Evolutionary conservation across 768 basidiomycete species (phyloP).

Genomic region (Tulasnella sp.): DNA sequence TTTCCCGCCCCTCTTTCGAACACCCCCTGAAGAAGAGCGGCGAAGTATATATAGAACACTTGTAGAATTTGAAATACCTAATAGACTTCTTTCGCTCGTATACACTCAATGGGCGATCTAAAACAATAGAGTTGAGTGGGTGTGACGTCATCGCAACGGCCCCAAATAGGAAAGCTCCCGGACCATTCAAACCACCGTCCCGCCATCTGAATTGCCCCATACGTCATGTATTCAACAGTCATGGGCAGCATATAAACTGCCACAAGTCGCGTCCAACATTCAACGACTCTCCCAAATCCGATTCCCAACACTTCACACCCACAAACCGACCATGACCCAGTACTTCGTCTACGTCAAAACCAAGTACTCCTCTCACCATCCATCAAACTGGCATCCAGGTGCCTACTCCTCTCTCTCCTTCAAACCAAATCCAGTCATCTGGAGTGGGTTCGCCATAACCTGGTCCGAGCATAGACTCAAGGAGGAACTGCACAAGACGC

Average conservation of each 20-base stretch:
- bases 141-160: not conserved
- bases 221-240: not conserved
- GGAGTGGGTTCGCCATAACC: not conserved
- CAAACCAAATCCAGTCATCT: not conserved
- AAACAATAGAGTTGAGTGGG: not conserved
- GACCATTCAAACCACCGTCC: not conserved
- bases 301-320: not conserved
- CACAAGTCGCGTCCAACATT: no score
- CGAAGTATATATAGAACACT: no score
- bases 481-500: not conserved
- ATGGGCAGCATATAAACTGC: no score
- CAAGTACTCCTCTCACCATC: not conserved
- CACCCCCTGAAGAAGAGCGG: no score
- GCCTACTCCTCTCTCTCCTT: not conserved
- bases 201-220: not conserved
- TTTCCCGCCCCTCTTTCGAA: not conserved
- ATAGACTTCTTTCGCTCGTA: no score
- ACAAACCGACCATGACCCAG: not conserved
- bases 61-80: no score
- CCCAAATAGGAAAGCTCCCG: not conserved
- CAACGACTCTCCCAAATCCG: not conserved
- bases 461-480: not conserved
- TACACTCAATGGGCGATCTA: not conserved
- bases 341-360: constrained; percentile 8
- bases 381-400: not conserved